A percentile compares a stretch with the other conserved stretches of the same genome.
phyloP scores from a whole-genome alignment of 2,329 filamentous ascomycete genomes.

The Sporothrix variecibatus region DNA sequence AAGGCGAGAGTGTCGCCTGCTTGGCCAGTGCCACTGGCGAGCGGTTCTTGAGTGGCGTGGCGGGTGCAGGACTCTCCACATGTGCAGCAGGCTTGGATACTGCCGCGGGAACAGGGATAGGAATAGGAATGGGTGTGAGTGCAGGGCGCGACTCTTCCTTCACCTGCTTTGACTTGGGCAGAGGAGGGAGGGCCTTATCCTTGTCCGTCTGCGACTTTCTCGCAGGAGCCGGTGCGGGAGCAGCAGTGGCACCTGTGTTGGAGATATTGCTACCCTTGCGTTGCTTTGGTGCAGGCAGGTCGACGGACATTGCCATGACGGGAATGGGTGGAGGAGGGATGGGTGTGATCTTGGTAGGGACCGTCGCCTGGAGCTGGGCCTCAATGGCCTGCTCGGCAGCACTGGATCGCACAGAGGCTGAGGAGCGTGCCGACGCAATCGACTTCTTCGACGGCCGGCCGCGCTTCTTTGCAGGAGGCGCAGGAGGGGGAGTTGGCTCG shows the following conservation, averaged over 20 bases:
- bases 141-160: constrained; percentile 5
- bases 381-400: neutral
- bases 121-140: neutral
- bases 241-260: neutral
- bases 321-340: constrained; percentile 21
- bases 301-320: neutral
- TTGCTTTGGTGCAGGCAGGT: neutral
- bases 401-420: constrained; percentile 15
- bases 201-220: constrained; percentile 30
- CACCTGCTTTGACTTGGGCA: constrained; percentile 26
- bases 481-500: neutral
- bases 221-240: neutral
- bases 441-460: constrained; percentile 41
- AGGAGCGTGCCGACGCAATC: constrained; percentile 19
- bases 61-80: constrained; percentile 31
- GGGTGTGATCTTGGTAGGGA: constrained; percentile 21
- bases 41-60: constrained; percentile 45
- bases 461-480: constrained; percentile 35
- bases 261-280: neutral
- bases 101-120: neutral
- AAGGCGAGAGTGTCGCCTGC: constrained; percentile 61
- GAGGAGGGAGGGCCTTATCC: constrained; percentile 38
- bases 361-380: neutral
- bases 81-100: neutral
- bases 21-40: constrained; percentile 53